phyloP scores from a whole-genome alignment of 805 yeast genomes.

The Ogataea corticis region DNA sequence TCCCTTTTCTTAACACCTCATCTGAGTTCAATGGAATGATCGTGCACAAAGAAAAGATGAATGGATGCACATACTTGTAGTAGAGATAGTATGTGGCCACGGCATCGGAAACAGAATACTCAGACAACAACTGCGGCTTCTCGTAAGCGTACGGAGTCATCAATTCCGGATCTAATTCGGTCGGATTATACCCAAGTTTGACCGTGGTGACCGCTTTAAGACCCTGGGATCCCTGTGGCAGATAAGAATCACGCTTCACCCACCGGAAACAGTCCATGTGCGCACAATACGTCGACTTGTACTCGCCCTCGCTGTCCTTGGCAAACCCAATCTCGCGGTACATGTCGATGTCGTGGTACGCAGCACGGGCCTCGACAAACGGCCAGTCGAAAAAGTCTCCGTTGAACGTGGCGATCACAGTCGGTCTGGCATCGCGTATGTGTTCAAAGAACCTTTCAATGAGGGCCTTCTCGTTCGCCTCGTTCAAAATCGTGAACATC shows the following conservation, averaged over 20 bases:
- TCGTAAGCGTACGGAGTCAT: slow-evolving; percentile 98
- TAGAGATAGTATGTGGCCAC: slow-evolving; percentile 96
- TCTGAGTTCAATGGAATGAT: slow-evolving; percentile 96
- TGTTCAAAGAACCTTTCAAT: slow-evolving; percentile 84
- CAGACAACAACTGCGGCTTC: slow-evolving; percentile 88
- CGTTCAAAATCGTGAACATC: slow-evolving; percentile 84
- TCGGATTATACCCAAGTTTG: slow-evolving; percentile 93
- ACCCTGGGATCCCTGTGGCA: slow-evolving; percentile 99
- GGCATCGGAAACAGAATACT: slow-evolving; percentile 98
- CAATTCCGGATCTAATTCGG: slow-evolving; percentile 93
- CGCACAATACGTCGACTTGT: slow-evolving; percentile 86
- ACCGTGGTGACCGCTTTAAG: slow-evolving; percentile 96
- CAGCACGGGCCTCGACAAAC: slow-evolving; percentile 85
- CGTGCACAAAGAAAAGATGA: slow-evolving; percentile 91
- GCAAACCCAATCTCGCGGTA: slow-evolving; percentile 93
- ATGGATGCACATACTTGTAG: slow-evolving; percentile 96
- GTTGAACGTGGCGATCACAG: slow-evolving; percentile 96
- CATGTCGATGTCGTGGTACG: slow-evolving; percentile 83
- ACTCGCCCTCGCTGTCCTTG: slow-evolving; percentile 85
- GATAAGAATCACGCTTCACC: slow-evolving; percentile 96
- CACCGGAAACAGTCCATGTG: slow-evolving; percentile 98
- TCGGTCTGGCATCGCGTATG: slow-evolving; percentile 82
- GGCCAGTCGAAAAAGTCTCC: slow-evolving; percentile 99
- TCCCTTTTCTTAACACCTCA: slow-evolving; percentile 93
- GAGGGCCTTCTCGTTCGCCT: slow-evolving; percentile 75